Base-by-base conservation (phyloP, 768 basidiomycete species). In the Rhizopogon vinicolor region DNA sequence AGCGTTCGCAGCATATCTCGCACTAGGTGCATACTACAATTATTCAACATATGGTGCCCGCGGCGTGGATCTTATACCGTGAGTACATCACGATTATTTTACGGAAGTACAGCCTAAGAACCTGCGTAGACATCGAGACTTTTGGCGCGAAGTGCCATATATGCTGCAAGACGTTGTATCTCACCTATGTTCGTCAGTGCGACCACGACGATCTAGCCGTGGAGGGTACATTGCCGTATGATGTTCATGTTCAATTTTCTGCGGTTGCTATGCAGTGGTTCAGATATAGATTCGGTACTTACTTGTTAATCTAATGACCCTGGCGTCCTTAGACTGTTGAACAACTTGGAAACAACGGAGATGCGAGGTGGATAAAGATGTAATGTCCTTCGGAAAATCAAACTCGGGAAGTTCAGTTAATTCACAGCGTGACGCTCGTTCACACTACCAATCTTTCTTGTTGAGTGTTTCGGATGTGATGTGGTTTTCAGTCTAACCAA, bases 101-200 rank as follows among this genome's bases (percentile, higher is more conserved):
- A 35, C 14, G 52, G 62, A 48, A 61, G 5, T 42, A 18, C 31
- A 13, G 28, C 14, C 51, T 55, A 7, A 62, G 48, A 41, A 46
- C 58, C 13, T 7, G 14, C 29, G 13, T 59, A 93, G 90, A 56
- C 91, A 93, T 70, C 88, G 91, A 48, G 89, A 92, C 65, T 93
- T 93, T 70, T 93, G 91, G 91, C 75, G 84, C 67, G 91, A 93
- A 70, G 89, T 93, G 3, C 91, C 91, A 4, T 91, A 90, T 61
- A 88, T 93, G 83, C 68, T 91, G 44, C 78, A 79, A 42, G 91
- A 93, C 62, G 86, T 93, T 22, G 66, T 87, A 51, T 81, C 85
- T 19, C 89, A 92, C 70, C 70, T 93, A 40, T 91, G 89, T 69
- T 84, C 87, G 14, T 79, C 79, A 43, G 80, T 89, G 41, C 84